Conservation (phyloP, 2,329 filamentous ascomycete genomes). For the Ascosphaera apis region DNA sequence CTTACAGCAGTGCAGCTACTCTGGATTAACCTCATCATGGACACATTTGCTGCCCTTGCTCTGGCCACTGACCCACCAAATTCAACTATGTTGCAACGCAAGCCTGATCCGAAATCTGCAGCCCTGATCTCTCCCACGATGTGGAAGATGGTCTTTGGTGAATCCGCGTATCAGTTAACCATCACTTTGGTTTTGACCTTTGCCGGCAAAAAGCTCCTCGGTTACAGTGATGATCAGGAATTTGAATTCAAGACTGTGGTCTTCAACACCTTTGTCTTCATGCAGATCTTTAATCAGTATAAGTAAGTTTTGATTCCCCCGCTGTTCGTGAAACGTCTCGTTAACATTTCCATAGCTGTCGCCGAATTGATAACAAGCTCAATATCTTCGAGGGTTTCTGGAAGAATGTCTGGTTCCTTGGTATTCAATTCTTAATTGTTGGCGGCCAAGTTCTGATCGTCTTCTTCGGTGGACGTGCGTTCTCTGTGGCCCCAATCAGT, state of each 20-base stretch:
- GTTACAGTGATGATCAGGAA: slow-evolving; percentile 27
- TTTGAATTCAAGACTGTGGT: slow-evolving; percentile 53
- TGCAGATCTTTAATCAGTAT: slow-evolving; percentile 98
- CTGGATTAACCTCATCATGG: slow-evolving; percentile 96
- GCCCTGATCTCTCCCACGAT: slow-evolving; percentile 68
- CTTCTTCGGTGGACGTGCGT: slow-evolving; percentile 55
- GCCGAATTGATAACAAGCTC: slow-evolving; percentile 78
- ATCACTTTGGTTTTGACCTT: slow-evolving; percentile 69
- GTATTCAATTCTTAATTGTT: slow-evolving; percentile 67
- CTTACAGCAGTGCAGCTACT: slow-evolving; percentile 75
- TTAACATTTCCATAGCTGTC: too few species aligned
- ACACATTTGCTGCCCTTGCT: slow-evolving; percentile 74
- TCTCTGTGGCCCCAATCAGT: slow-evolving; percentile 37
- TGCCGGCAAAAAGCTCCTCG: slow-evolving; percentile 38
- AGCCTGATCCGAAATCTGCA: slow-evolving; percentile 52
- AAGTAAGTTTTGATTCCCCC: slow-evolving; percentile 62
- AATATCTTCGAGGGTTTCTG: slow-evolving; percentile 83
- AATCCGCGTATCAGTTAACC: slow-evolving; percentile 67
- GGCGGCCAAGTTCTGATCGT: slow-evolving; percentile 77
- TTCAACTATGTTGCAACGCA: slow-evolving; percentile 55
- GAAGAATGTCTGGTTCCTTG: slow-evolving; percentile 72
- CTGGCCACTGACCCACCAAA: slow-evolving; percentile 79
- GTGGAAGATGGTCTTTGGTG: slow-evolving; percentile 99
- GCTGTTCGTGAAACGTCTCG: too few species aligned
- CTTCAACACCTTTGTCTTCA: slow-evolving; percentile 98